Conservation (phyloP, 2,329 filamentous ascomycete genomes). For the Hypoxylon sp. region DNA sequence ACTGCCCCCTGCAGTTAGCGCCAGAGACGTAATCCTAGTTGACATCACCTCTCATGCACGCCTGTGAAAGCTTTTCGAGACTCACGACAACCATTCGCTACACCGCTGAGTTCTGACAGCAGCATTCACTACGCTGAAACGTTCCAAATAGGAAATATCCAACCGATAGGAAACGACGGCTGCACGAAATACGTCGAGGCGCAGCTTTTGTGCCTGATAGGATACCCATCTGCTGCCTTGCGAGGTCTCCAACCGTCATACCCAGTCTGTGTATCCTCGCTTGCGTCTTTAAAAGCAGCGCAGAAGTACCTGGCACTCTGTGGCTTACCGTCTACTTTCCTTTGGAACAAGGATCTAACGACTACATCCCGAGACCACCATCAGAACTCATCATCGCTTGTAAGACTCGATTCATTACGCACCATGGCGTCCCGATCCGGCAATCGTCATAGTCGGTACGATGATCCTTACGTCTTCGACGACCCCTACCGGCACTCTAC, state of each 20-base stretch:
- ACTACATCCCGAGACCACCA: background rate
- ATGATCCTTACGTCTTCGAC: constrained; percentile 50
- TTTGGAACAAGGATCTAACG: constrained; percentile 21
- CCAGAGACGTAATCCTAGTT: constrained; percentile 29
- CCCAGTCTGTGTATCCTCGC: constrained; percentile 15
- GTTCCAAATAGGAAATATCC: constrained; percentile 13
- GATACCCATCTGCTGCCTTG: constrained; percentile 14
- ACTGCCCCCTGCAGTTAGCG: constrained; percentile 32
- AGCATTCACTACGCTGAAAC: constrained; percentile 16
- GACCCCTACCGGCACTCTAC: constrained; percentile 47
- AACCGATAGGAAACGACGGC: constrained; percentile 9
- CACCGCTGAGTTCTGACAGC: constrained; percentile 34
- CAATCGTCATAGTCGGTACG: constrained; percentile 45
- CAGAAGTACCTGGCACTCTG: constrained; percentile 16
- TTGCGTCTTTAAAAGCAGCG: constrained; percentile 34
- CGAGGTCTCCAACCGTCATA: constrained; percentile 31
- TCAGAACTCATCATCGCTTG: background rate
- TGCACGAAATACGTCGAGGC: constrained; percentile 41
- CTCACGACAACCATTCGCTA: constrained; percentile 40
- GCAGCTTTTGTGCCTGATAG: constrained; percentile 32
- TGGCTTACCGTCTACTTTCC: constrained; percentile 21
- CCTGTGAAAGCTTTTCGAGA: constrained; percentile 25
- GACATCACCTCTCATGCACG: constrained; percentile 42
- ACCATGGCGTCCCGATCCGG: constrained; percentile 47
- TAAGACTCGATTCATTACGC: constrained; percentile 6